Evolutionary conservation across 192 early-diverging fungal species (phyloP).

Genomic region (Blastocladiella britannica): DNA sequence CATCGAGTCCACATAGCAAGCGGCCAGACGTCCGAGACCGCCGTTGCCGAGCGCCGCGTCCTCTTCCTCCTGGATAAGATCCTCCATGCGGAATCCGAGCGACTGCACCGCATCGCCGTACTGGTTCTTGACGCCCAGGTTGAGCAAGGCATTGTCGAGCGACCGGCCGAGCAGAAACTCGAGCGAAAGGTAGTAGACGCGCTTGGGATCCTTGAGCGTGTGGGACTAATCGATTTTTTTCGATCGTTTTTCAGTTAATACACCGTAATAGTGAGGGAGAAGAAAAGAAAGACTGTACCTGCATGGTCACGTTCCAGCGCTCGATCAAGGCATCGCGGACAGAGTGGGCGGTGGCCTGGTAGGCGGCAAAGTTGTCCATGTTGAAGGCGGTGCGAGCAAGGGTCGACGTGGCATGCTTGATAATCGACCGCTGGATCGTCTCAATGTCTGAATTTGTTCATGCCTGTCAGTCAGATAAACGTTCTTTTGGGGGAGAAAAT

Average conservation of each 20-base stretch:
- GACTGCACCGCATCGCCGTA: conserved; percentile 43
- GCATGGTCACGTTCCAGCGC: conserved; percentile 86
- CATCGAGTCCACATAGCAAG: conserved; percentile 94
- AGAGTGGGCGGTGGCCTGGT: conserved; percentile 77
- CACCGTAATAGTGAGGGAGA: no score
- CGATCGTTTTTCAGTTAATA: no score
- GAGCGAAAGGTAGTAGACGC: conserved; percentile 91
- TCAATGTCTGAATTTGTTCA: conserved; percentile 34
- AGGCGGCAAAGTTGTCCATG: conserved; percentile 80
- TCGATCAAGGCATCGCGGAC: conserved; percentile 84
- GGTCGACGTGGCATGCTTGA: conserved; percentile 74
- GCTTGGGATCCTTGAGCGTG: conserved; percentile 65
- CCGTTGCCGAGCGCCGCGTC: conserved; percentile 96
- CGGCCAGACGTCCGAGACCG: conserved; percentile 87
- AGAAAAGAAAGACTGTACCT: conserved; percentile 15
- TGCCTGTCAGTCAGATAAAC: background rate
- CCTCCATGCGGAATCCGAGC: conserved; percentile 83
- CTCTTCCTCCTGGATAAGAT: conserved; percentile 75
- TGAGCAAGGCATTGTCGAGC: conserved; percentile 91
- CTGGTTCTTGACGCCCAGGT: conserved; percentile 56
- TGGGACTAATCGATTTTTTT: conserved; percentile 17
- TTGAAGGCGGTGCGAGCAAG: conserved; percentile 70
- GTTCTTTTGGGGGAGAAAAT: background rate
- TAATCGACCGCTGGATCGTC: conserved; percentile 63
- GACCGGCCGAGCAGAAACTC: conserved; percentile 93